These are phyloP conservation scores for Acacia crassicarpa DNA, from an alignment of 306 rosid genomes.

Conservation along the genomic window DNA sequence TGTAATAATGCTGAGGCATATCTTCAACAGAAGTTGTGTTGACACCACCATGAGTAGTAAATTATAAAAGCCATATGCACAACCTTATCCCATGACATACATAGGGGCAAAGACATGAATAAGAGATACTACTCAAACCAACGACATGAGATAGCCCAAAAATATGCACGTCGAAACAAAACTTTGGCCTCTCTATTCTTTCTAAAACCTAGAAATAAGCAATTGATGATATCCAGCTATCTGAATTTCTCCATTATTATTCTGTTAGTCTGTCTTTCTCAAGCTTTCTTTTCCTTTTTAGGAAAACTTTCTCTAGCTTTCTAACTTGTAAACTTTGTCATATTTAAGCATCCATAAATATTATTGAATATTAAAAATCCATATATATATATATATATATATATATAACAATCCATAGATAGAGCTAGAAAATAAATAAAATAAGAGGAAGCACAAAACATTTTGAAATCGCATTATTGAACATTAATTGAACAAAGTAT, in stretches of 20 bases:
- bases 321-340: slow-evolving; percentile 6
- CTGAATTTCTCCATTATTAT: slow-evolving; percentile 10
- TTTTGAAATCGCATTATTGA: slow-evolving; percentile 18
- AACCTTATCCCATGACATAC: not conserved
- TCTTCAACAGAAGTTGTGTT: not conserved
- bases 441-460: not conserved
- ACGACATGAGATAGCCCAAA: not conserved
- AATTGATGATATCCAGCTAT: slow-evolving; percentile 19
- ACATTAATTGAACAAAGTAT: slow-evolving; percentile 2
- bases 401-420: not conserved
- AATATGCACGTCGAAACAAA: too few species aligned
- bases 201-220: not conserved
- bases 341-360: slow-evolving; percentile 5
- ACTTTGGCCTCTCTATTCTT: too few species aligned
- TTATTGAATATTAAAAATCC: not conserved
- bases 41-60: not conserved
- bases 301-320: too few species aligned
- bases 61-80: not conserved
- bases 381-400: too few species aligned
- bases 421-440: slow-evolving; percentile 21
- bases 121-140: not conserved
- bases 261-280: not conserved
- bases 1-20: not conserved
- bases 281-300: too few species aligned
- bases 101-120: not conserved